Conservation (phyloP, 202 grass and related monocot species). For the Saccharum hybrid region DNA sequence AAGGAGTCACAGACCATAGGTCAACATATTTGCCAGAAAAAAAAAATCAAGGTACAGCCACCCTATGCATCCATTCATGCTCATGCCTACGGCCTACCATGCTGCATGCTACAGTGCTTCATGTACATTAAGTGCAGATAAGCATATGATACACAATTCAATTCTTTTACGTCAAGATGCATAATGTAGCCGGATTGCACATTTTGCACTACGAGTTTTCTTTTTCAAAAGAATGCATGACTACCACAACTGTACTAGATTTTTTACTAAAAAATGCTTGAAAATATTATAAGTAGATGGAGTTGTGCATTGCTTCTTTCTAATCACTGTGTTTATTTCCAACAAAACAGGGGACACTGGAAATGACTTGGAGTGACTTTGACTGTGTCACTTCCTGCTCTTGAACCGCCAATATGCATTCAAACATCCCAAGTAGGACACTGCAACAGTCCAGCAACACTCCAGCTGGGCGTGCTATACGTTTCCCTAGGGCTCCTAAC, state of each 20-base stretch:
- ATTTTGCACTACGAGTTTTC: not conserved
- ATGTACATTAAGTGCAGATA: conserved; percentile 1
- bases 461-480: conserved; percentile 55
- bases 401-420: conserved; percentile 34
- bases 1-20: conserved; percentile 11
- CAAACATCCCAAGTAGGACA: conserved; percentile 29
- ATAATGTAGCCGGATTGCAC: conserved; percentile 14
- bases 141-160: not conserved
- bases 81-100: not conserved
- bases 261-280: conserved; percentile 34
- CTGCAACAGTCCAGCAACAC: conserved; percentile 52
- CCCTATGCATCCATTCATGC: not conserved
- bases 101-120: conserved; percentile 21
- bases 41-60: conserved; percentile 1
- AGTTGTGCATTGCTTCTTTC: not conserved
- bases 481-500: conserved; percentile 63
- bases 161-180: not conserved
- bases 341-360: conserved; percentile 48
- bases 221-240: not conserved
- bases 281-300: not conserved
- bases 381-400: conserved; percentile 45
- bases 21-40: conserved; percentile 8
- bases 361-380: conserved; percentile 48
- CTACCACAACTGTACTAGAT: not conserved
- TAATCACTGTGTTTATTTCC: conserved; percentile 27